phyloP scores from a whole-genome alignment of 768 basidiomycete genomes.

The Boletus rubescentipes region DNA sequence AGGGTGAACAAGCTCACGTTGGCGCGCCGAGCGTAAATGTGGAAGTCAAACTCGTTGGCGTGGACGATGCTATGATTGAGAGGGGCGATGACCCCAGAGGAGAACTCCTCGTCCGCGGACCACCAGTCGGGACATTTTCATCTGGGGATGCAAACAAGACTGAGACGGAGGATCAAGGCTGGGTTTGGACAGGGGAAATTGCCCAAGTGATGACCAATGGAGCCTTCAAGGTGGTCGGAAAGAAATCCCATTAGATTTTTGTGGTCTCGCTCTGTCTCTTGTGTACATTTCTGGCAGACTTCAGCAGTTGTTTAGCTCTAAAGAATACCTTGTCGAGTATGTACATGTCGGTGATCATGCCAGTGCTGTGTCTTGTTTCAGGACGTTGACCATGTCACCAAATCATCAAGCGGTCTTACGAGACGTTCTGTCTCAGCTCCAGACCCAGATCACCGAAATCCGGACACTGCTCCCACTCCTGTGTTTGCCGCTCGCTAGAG shows the following conservation, averaged over 20 bases:
- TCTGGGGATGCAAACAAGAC: conserved; percentile 25
- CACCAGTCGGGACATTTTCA: conserved; percentile 61
- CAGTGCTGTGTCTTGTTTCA: background rate
- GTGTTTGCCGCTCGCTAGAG: conserved; percentile 52
- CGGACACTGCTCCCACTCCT: conserved; percentile 55
- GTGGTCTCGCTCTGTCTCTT: background rate
- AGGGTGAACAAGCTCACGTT: conserved; percentile 43
- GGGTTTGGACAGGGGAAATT: conserved; percentile 44
- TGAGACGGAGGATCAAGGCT: conserved; percentile 41
- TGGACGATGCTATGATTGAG: conserved; percentile 66
- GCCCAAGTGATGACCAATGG: conserved; percentile 65
- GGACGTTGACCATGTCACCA: conserved; percentile 8
- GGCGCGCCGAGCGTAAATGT: conserved; percentile 87
- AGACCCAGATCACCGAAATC: conserved; percentile 48
- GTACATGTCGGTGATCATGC: background rate
- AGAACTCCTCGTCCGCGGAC: conserved; percentile 63
- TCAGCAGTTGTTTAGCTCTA: background rate
- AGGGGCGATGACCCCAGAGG: conserved; percentile 66
- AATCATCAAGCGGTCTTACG: conserved; percentile 15
- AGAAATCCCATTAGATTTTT: conserved; percentile 2
- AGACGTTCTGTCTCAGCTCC: conserved; percentile 45
- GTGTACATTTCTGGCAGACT: background rate
- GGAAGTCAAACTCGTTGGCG: conserved; percentile 74
- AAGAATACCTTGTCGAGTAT: background rate
- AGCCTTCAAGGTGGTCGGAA: conserved; percentile 46